Conservation (phyloP, 192 early-diverging fungal genomes). For the Podochytrium sp. region DNA sequence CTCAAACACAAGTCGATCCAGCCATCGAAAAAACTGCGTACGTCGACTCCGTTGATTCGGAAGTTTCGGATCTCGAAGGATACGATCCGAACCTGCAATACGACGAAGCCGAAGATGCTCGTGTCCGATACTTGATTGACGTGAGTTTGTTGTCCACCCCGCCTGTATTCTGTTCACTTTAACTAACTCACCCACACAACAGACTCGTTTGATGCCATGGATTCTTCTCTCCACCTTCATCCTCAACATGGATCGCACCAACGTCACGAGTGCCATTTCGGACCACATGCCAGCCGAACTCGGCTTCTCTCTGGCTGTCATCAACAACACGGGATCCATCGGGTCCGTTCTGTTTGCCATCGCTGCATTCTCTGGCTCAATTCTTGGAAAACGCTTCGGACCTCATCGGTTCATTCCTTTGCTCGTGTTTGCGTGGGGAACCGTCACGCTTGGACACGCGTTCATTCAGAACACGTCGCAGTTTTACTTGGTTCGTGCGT, state of each 20-base stretch:
- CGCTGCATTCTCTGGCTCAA: conserved; percentile 23
- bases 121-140: conserved; percentile 5
- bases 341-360: conserved; percentile 19
- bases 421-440: conserved; percentile 29
- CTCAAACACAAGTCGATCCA: too few relatives aligned
- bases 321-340: conserved; percentile 20
- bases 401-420: conserved; percentile 29
- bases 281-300: neutral
- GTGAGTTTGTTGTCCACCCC: neutral
- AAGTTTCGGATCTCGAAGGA: too few relatives aligned
- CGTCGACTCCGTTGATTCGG: too few relatives aligned
- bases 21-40: too few relatives aligned
- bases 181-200: neutral
- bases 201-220: conserved; percentile 29
- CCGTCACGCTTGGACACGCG: conserved; percentile 17
- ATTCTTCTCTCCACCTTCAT: conserved; percentile 33
- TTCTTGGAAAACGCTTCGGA: conserved; percentile 19
- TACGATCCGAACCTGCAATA: conserved; percentile 10
- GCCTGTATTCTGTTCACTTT: neutral
- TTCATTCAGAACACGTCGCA: conserved; percentile 9
- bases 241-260: conserved; percentile 31
- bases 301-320: neutral
- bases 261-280: conserved; percentile 26
- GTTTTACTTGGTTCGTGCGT: conserved; percentile 13
- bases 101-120: conserved; percentile 1